Percentiles rank a stretch among this genome's conserved stretches.
phyloP scores from a whole-genome alignment of 257 asterid genomes.

The Ehretia macrophylla region DNA sequence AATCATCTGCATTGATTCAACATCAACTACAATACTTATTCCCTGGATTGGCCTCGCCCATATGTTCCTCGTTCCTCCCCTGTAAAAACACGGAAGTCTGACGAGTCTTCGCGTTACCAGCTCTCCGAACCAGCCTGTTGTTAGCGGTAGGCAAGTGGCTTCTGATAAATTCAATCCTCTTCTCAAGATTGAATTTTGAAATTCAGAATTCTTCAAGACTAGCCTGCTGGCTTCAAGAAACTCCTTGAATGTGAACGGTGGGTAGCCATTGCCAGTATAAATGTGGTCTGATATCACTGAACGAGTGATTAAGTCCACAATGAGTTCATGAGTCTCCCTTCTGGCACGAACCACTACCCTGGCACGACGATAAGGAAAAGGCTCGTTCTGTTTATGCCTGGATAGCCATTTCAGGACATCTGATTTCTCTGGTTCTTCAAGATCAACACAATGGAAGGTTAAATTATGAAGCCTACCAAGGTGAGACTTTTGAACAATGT shows the following conservation, averaged over 20 bases:
- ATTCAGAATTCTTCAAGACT: constrained; percentile 27
- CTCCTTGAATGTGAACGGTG: constrained; percentile 54
- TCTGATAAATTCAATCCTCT: constrained; percentile 63
- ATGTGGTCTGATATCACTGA: constrained; percentile 34
- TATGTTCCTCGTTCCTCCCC: constrained; percentile 50
- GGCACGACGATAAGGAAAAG: constrained; percentile 46
- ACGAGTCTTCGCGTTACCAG: constrained; percentile 35
- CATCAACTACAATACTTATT: constrained; percentile 40
- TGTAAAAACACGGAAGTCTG: constrained; percentile 51
- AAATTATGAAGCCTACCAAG: constrained; percentile 28
- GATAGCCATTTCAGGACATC: constrained; percentile 52
- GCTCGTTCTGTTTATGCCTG: constrained; percentile 1
- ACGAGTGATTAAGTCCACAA: constrained; percentile 34
- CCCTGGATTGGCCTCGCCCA: constrained; percentile 78
- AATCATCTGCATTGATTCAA: constrained; percentile 40
- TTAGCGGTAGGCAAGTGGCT: constrained; percentile 53
- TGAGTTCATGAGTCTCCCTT: constrained; percentile 41
- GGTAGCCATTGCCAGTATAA: constrained; percentile 50
- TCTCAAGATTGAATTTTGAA: constrained; percentile 42
- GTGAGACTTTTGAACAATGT: constrained; percentile 36
- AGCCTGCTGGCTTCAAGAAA: constrained; percentile 39
- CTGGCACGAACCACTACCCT: constrained; percentile 39
- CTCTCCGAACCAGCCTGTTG: constrained; percentile 75
- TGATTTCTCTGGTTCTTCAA: constrained; percentile 59
- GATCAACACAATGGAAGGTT: constrained; percentile 57